Evolutionary conservation across 1,284 basidiomycete genomes (phyloP), one percentile per base, ranked within the genome.

Genomic region (Flammula alnicola): DNA sequence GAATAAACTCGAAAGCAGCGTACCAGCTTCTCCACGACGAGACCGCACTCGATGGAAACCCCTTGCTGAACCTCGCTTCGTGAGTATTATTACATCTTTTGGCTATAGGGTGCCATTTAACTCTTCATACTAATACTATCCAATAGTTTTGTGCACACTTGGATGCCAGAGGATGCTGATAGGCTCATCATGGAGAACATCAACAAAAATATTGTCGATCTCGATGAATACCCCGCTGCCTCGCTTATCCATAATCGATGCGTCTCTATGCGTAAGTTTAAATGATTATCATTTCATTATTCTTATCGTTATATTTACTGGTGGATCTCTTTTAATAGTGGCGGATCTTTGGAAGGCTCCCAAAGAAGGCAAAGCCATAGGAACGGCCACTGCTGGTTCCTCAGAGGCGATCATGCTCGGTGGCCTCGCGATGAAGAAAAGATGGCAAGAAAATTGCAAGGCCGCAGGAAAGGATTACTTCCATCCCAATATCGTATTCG

Each of bases 401-500:
- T 86, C 74, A 11, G 86, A 89, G 64, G 86, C 86, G 2, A 88
- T 91, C 68, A 84, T 87, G 81, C 80, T 89, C 11, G 86, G 82
- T 11, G 87, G 86, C 31, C 71, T 91, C 3, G 84, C 88, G 1
- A 76, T 89, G 70, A 91, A 91, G 71, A 83, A 83, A 63, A 73
- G 77, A 33, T 91, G 88, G 88, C 87, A 91, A 68, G 81, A 81
- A 37, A 73, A 71, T 47, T 76, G 81, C 59, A 86, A 86, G 67
- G 77, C 75, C 1, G 77, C 76, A 11, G 88, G 86, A 33, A 87
- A 86, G 65, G 75, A 78, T 53, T 72, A 77, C 51, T 78, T 75
- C 63, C 74, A 81, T 37, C 83, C 81, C 44, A 82, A 84, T 63
- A 75, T 84, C 46, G 74, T 85, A 32, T 80, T 83, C 61, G 81